phyloP scores from a whole-genome alignment of 2,329 filamentous ascomycete genomes.

The Aspergillus fischeri region DNA sequence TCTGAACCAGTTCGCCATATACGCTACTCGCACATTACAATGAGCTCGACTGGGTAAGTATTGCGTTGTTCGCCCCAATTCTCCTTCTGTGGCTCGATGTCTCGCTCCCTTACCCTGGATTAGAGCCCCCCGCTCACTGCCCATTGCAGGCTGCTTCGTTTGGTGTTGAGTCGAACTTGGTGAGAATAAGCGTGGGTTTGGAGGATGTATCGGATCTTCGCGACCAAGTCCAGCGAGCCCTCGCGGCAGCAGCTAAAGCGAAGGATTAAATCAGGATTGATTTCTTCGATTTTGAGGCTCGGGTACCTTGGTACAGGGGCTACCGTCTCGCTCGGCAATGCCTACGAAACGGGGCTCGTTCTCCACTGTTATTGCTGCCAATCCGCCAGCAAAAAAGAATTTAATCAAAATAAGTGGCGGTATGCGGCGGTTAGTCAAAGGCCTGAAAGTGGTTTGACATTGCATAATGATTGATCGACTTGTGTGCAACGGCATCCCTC shows the following conservation, averaged over 20 bases:
- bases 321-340: too few species aligned
- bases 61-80: neutral
- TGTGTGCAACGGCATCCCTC: neutral
- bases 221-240: constrained; percentile 62
- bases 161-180: constrained; percentile 73
- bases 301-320: neutral
- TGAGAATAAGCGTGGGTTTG: constrained; percentile 84
- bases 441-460: neutral
- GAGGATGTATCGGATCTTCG: constrained; percentile 70
- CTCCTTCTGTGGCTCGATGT: neutral
- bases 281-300: constrained; percentile 9
- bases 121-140: constrained; percentile 9
- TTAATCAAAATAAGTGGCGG: neutral
- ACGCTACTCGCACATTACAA: constrained; percentile 86
- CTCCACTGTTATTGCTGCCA: neutral
- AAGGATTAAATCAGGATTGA: constrained; percentile 5
- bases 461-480: neutral
- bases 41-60: constrained; percentile 78
- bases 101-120: neutral
- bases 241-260: constrained; percentile 51
- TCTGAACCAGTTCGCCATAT: constrained; percentile 67
- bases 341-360: too few species aligned
- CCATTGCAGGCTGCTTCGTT: constrained; percentile 61
- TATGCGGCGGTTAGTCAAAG: neutral
- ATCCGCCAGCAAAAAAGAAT: neutral